Evolutionary conservation across 768 basidiomycete species (phyloP).

Genomic region (Pulveroboletus sp.): DNA sequence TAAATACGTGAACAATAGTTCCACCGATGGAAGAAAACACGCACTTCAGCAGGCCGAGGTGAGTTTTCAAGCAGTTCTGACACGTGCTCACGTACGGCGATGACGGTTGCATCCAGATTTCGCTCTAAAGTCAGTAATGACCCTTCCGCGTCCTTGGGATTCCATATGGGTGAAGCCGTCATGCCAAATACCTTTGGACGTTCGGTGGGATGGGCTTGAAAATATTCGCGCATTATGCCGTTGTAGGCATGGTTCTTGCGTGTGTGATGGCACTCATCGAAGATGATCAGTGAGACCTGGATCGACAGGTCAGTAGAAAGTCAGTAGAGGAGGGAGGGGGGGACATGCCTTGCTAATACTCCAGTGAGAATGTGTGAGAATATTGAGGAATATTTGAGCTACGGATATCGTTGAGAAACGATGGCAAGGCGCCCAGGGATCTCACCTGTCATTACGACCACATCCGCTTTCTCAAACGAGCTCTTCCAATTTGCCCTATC

Average conservation of each 20-base stretch:
- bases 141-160: slow-evolving; percentile 59
- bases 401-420: slow-evolving; percentile 2
- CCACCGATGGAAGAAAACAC: slow-evolving; percentile 9
- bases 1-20: slow-evolving; percentile 1
- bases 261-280: slow-evolving; percentile 58
- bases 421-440: background rate
- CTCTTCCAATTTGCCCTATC: slow-evolving; percentile 62
- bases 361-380: slow-evolving; percentile 82
- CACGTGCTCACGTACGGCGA: slow-evolving; percentile 67
- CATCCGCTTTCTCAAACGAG: slow-evolving; percentile 61
- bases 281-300: slow-evolving; percentile 53
- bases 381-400: slow-evolving; percentile 82
- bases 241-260: slow-evolving; percentile 56
- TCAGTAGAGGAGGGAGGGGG: background rate
- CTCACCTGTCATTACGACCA: slow-evolving; percentile 83
- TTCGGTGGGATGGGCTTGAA: slow-evolving; percentile 35
- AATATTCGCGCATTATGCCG: slow-evolving; percentile 56
- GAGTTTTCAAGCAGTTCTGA: slow-evolving; percentile 61
- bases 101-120: slow-evolving; percentile 69
- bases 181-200: slow-evolving; percentile 90
- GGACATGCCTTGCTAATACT: slow-evolving; percentile 51
- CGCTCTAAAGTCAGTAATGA: slow-evolving; percentile 63
- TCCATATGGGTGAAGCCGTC: slow-evolving; percentile 90
- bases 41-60: slow-evolving; percentile 64
- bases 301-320: background rate